Evolutionary conservation across 148 eudicot species (phyloP).

Genomic region (Nepenthes mirabilis): DNA sequence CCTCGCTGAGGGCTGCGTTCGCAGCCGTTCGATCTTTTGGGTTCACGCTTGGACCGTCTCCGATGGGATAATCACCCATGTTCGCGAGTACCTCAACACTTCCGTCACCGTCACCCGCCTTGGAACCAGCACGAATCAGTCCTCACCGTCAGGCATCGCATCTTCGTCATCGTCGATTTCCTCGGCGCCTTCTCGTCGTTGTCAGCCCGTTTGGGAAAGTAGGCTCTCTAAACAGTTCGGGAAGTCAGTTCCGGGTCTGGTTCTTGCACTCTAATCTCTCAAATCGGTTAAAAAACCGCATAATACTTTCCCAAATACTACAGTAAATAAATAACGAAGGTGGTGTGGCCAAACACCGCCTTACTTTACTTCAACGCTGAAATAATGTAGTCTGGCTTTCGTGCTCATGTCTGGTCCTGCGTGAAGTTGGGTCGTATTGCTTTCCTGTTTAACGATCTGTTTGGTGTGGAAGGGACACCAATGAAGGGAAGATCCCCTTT

Average conservation of each 20-base stretch:
- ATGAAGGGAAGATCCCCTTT: too few species aligned
- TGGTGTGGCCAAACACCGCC: too few species aligned
- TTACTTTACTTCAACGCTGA: too few species aligned
- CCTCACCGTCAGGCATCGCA: slow-evolving; percentile 3
- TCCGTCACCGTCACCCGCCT: slow-evolving; percentile 65
- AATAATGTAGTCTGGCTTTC: too few species aligned
- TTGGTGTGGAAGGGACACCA: too few species aligned
- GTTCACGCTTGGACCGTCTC: slow-evolving; percentile 45
- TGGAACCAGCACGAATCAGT: neutral
- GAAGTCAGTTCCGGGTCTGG: slow-evolving; percentile 69
- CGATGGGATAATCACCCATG: slow-evolving; percentile 65
- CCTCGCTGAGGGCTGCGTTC: slow-evolving; percentile 39
- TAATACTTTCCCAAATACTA: too few species aligned
- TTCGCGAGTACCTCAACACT: slow-evolving; percentile 58
- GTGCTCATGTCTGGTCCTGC: too few species aligned
- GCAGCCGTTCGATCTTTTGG: slow-evolving; percentile 23
- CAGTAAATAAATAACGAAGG: too few species aligned
- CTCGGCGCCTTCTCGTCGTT: slow-evolving; percentile 1
- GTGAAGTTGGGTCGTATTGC: too few species aligned
- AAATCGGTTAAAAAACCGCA: too few species aligned
- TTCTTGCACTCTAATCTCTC: slow-evolving; percentile 30
- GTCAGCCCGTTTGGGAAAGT: slow-evolving; percentile 54
- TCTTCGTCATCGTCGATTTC: neutral
- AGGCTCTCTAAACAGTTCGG: slow-evolving; percentile 39
- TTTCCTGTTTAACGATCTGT: too few species aligned